Base-by-base conservation (phyloP, 306 rosid genomes). In the Quercus aquifolioides region DNA sequence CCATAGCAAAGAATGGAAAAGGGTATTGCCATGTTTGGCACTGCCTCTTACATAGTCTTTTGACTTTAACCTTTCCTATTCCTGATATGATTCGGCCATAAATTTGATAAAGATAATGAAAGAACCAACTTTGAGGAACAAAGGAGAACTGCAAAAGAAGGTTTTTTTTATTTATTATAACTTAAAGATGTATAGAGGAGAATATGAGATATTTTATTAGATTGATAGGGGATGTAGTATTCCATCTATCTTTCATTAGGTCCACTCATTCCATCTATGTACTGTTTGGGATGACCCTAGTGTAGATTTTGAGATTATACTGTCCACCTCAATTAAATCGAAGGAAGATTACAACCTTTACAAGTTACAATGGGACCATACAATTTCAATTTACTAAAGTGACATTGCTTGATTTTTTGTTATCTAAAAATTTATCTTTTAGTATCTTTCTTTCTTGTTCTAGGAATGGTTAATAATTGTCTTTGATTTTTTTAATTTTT, bases 181-280 rank as follows among this genome's bases (percentile, higher is more conserved):
- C 14, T 58, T 59, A 5, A 19, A 31, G 72, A 5, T 67, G 31
- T 26, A 49, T 30, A 58, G 60, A 35, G 5, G 70, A 20, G 76
- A 81, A 41, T 26, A 51, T 14, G 71, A 43, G 79, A 78, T 83
- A 74, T 75, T 74, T 80, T 60, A 26, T 25, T 74, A 64, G 56
- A 21, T 56, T 49, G 52, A 59, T 73, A n/a, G 70, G 78, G 31
- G 75, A 79, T 52, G 51, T 54, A 79, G 73, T 25, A 33, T 57
- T 35, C 52, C 55, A 19, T 9, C 2, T 14, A 23, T 31, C 38
- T 41, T 74, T 74, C 54, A 54, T 70, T 75, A 69, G 73, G 85
- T 74, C 85, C 85, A 74, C 81, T 74, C 52, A 46, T 69, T 74
- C 60, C 85, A 55, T 74, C 52, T 77, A 5, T 62, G 80, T 46